These are phyloP conservation scores for Ilex paraguariensis DNA, from an alignment of 305 asterid species.

Conservation along the genomic window DNA sequence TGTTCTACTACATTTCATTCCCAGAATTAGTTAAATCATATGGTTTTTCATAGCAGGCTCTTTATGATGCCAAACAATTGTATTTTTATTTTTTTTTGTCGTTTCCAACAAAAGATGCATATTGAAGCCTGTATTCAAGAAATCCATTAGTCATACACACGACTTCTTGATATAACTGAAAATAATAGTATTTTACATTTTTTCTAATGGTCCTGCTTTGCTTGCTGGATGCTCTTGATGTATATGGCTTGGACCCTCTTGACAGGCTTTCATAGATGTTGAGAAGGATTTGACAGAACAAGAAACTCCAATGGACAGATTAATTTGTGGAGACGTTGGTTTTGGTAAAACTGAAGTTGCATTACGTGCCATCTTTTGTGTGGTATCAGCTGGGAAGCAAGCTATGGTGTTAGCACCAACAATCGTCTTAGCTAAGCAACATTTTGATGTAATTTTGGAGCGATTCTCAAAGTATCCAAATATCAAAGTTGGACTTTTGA, in stretches of 20 bases:
- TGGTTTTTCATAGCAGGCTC: too few relatives aligned
- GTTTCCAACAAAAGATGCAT: too few relatives aligned
- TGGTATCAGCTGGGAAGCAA: slow-evolving; percentile 85
- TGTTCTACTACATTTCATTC: slow-evolving; percentile 8
- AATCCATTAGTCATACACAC: too few relatives aligned
- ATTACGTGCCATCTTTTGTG: slow-evolving; percentile 90
- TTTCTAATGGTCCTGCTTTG: background rate
- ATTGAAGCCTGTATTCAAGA: too few relatives aligned
- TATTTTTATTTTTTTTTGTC: too few relatives aligned
- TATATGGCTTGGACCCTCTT: slow-evolving; percentile 38
- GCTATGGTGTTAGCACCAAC: slow-evolving; percentile 97
- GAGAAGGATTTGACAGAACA: slow-evolving; percentile 89
- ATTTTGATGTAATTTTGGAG: slow-evolving; percentile 80
- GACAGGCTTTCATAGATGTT: slow-evolving; percentile 89
- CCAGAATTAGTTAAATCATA: slow-evolving; percentile 7
- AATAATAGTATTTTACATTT: too few relatives aligned
- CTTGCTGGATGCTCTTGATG: slow-evolving; percentile 24
- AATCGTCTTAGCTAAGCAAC: slow-evolving; percentile 92
- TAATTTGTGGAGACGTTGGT: slow-evolving; percentile 97
- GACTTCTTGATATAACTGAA: too few relatives aligned
- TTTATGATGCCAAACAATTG: too few relatives aligned
- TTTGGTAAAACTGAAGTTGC: slow-evolving; percentile 99
- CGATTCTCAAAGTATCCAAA: slow-evolving; percentile 65
- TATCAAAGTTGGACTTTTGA: slow-evolving; percentile 72
- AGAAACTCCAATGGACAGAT: slow-evolving; percentile 93